Percentiles rank a stretch among this genome's conserved stretches.
Evolutionary conservation across 805 yeast genomes (phyloP).

Genomic region (Jamesozyma spencerorum): DNA sequence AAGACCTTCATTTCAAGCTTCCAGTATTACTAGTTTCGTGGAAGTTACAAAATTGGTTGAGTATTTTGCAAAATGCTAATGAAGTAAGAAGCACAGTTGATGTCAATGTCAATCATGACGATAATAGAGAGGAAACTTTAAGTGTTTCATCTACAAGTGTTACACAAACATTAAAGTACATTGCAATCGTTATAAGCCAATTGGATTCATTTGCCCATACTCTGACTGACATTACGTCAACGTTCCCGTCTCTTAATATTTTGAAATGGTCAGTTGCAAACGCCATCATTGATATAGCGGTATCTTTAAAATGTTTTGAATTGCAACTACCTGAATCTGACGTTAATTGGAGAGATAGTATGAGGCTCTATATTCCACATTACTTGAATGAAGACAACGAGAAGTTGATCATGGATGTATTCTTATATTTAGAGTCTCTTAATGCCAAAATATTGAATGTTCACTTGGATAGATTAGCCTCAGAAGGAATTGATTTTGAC

Average conservation of each 20-base stretch:
- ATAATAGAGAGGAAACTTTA: not conserved
- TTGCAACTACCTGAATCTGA: constrained; percentile 20
- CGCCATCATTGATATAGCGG: constrained; percentile 19
- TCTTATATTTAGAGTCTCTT: constrained; percentile 22
- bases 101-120: not conserved
- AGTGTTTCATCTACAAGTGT: constrained; percentile 2
- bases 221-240: constrained; percentile 3
- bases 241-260: constrained; percentile 1
- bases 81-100: not conserved
- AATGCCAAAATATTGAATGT: constrained; percentile 15
- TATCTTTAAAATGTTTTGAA: constrained; percentile 24
- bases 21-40: constrained; percentile 21
- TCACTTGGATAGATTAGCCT: constrained; percentile 18
- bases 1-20: constrained; percentile 19
- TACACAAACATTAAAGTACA: constrained; percentile 6
- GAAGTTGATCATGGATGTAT: constrained; percentile 13
- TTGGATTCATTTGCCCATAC: constrained; percentile 8
- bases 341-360: constrained; percentile 13
- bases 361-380: constrained; percentile 12
- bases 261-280: constrained; percentile 15
- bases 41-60: constrained; percentile 26
- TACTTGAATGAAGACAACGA: constrained; percentile 8
- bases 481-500: constrained; percentile 23
- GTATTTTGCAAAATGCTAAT: constrained; percentile 11
- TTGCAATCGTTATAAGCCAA: constrained; percentile 12